Evolutionary conservation across 2,329 filamentous ascomycete species (phyloP).

Genomic region (Fusarium setosum): DNA sequence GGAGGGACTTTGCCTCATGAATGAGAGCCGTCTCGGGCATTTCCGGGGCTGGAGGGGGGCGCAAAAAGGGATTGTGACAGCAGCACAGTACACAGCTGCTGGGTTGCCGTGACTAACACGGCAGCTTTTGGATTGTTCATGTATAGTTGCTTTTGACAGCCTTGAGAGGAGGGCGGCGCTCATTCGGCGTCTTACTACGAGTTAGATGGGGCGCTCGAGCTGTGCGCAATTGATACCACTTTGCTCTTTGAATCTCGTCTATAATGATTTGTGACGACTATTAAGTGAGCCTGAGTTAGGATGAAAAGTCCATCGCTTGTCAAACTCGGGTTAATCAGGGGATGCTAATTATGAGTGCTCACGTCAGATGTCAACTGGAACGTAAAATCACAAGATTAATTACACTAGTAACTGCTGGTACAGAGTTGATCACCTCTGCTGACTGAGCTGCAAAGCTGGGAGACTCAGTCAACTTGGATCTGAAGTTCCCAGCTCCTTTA

Average conservation of each 20-base stretch:
- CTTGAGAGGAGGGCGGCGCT: neutral
- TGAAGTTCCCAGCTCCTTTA: too few relatives aligned
- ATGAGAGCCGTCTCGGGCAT: slow-evolving; percentile 15
- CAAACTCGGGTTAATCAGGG: too few relatives aligned
- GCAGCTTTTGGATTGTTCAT: slow-evolving; percentile 13
- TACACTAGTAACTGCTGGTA: too few relatives aligned
- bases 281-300: too few relatives aligned
- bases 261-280: neutral
- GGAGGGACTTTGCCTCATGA: neutral
- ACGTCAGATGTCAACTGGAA: too few relatives aligned
- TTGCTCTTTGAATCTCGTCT: slow-evolving; percentile 18
- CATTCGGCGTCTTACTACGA: slow-evolving; percentile 12
- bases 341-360: too few relatives aligned
- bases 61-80: slow-evolving; percentile 2
- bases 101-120: slow-evolving; percentile 5
- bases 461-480: too few relatives aligned
- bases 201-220: slow-evolving; percentile 21
- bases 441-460: too few relatives aligned
- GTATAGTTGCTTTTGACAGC: slow-evolving; percentile 14
- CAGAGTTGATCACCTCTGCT: too few relatives aligned
- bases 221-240: slow-evolving; percentile 42
- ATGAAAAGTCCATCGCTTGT: too few relatives aligned
- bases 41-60: neutral
- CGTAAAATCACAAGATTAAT: too few relatives aligned
- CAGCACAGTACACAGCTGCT: slow-evolving; percentile 16